A percentile compares a stretch with the other conserved stretches of the same genome.
Conservation (phyloP, 306 rosid genomes). For the Corylus americana region DNA sequence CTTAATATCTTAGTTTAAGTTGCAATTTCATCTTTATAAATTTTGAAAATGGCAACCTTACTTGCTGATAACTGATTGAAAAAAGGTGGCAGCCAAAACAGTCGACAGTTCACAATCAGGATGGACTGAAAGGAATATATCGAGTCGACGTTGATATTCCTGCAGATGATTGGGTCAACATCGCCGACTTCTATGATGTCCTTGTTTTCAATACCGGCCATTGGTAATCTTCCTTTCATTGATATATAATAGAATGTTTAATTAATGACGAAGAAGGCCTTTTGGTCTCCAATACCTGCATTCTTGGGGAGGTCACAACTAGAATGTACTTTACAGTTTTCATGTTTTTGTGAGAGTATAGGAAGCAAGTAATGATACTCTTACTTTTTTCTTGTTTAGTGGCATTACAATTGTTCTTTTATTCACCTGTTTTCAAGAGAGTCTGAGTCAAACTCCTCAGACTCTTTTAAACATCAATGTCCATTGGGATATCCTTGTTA, state of each 20-base stretch:
- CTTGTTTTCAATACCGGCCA: conserved; percentile 91
- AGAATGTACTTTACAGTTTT: background rate
- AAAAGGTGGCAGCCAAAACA: conserved; percentile 82
- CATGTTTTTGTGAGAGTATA: background rate
- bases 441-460: background rate
- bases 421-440: background rate
- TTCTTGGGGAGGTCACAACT: background rate
- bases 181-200: conserved; percentile 74
- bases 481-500: background rate
- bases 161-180: conserved; percentile 78
- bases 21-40: background rate
- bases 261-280: background rate
- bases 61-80: conserved; percentile 52
- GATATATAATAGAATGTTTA: background rate
- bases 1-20: conserved; percentile 14
- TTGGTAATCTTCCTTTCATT: conserved; percentile 52
- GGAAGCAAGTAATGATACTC: background rate
- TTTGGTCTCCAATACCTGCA: background rate
- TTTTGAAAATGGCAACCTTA: conserved; percentile 46
- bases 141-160: conserved; percentile 90
- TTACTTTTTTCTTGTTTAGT: background rate
- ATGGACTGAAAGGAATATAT: conserved; percentile 59
- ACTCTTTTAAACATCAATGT: background rate
- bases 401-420: background rate
- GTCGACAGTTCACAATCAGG: conserved; percentile 36